phyloP scores from a whole-genome alignment of 345 rosid species.

The Sonneratia alba region DNA sequence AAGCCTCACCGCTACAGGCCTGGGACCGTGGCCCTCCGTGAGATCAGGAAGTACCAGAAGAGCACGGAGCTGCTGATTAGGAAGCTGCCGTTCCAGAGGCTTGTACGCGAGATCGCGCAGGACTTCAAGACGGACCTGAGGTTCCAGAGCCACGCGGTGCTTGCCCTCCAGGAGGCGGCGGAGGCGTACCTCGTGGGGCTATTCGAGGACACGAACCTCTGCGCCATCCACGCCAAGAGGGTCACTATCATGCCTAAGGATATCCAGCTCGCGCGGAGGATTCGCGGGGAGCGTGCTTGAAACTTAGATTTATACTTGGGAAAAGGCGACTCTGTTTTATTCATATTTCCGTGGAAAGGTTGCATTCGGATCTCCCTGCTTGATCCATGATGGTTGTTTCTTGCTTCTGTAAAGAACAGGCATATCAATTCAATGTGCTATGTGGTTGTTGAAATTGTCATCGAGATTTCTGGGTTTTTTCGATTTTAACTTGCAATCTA shows the following conservation, averaged over 20 bases:
- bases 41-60: slow-evolving; percentile 6
- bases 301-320: no score
- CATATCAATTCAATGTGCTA: no score
- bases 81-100: slow-evolving; percentile 6
- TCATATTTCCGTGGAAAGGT: no score
- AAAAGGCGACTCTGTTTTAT: no score
- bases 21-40: slow-evolving; percentile 1
- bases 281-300: slow-evolving; percentile 1
- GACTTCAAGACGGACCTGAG: slow-evolving; percentile 5
- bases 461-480: no score
- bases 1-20: slow-evolving; percentile 4
- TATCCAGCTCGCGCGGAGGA: slow-evolving; percentile 5
- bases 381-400: no score
- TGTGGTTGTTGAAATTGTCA: no score
- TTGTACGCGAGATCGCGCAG: slow-evolving; percentile 5
- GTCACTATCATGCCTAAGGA: slow-evolving; percentile 3
- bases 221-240: slow-evolving; percentile 6
- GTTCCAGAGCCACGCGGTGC: slow-evolving; percentile 6
- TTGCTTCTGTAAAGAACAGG: no score
- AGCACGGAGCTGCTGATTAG: slow-evolving; percentile 4
- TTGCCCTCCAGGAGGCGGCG: slow-evolving; percentile 5
- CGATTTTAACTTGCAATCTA: no score
- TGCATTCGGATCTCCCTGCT: no score
- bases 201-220: slow-evolving; percentile 3
- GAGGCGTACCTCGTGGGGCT: slow-evolving; percentile 4